These are phyloP conservation scores for Candida incommunis DNA, from an alignment of 805 yeast species.

Conservation along the genomic window DNA sequence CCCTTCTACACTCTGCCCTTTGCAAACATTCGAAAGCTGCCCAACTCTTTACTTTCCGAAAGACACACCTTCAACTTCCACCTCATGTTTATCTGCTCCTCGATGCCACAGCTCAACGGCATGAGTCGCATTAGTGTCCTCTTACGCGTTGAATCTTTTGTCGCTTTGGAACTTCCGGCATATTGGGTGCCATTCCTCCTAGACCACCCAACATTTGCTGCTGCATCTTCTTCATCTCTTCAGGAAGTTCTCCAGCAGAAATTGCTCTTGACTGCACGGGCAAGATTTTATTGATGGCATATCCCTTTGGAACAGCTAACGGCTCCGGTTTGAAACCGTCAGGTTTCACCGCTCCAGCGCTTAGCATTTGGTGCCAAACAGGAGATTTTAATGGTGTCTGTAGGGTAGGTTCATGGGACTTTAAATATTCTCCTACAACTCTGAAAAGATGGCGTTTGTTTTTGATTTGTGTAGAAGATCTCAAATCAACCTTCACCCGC, in stretches of 20 bases:
- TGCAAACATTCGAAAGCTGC: too few species aligned
- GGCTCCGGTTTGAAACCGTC: conserved; percentile 37
- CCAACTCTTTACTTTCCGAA: too few species aligned
- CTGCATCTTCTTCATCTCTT: conserved; percentile 16
- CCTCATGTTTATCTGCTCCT: too few species aligned
- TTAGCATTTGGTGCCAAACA: conserved; percentile 10
- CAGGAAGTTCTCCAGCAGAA: conserved; percentile 74
- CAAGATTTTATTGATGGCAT: conserved; percentile 71
- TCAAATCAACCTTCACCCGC: conserved; percentile 67
- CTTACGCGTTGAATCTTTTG: conserved; percentile 12
- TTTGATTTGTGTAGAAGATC: conserved; percentile 21
- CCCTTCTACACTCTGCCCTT: too few species aligned
- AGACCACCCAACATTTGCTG: conserved; percentile 16
- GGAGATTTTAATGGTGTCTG: conserved; percentile 41
- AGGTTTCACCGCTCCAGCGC: conserved; percentile 10
- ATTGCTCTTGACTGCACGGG: conserved; percentile 77
- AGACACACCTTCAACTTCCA: too few species aligned
- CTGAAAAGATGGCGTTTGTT: conserved; percentile 56
- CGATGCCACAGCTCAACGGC: too few species aligned
- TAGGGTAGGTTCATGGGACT: conserved; percentile 55
- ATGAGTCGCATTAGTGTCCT: not conserved
- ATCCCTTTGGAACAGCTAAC: conserved; percentile 71
- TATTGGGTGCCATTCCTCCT: conserved; percentile 2
- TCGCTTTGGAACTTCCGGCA: conserved; percentile 12
- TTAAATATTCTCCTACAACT: conserved; percentile 45